Percentiles rank a stretch among this genome's conserved stretches.
These are phyloP conservation scores for Carex pumila DNA, from an alignment of 176 grass and related monocot genomes.

Conservation along the genomic window DNA sequence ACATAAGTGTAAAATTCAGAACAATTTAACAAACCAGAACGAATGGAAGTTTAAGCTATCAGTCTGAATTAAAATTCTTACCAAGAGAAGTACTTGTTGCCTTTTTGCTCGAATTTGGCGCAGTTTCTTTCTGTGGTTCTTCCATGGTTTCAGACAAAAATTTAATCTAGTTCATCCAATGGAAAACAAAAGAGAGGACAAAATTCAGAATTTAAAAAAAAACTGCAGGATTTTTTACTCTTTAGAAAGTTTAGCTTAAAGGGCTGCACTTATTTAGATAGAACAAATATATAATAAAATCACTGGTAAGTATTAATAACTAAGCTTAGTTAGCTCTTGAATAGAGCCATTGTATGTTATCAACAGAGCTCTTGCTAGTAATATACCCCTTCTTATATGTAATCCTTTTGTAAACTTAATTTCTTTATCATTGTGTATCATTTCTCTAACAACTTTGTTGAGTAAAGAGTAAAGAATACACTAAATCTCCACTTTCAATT, in stretches of 20 bases:
- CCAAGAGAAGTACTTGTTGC: slow-evolving; percentile 49
- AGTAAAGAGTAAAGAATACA: background rate
- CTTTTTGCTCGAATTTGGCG: slow-evolving; percentile 32
- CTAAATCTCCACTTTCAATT: background rate
- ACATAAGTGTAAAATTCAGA: background rate
- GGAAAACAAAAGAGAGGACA: slow-evolving; percentile 14
- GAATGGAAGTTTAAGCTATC: background rate
- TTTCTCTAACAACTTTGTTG: too few species aligned
- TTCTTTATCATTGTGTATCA: too few species aligned
- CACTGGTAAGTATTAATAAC: background rate
- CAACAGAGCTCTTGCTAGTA: too few species aligned
- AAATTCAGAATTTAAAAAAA: slow-evolving; percentile 16
- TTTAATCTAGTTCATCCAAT: slow-evolving; percentile 21
- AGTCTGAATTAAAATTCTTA: slow-evolving; percentile 28
- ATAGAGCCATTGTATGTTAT: background rate
- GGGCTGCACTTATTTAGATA: background rate
- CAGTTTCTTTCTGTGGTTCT: slow-evolving; percentile 53
- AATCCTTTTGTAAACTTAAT: too few species aligned
- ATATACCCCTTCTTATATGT: too few species aligned
- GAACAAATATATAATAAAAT: background rate
- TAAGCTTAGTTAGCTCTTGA: background rate
- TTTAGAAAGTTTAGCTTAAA: background rate
- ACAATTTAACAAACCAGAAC: background rate
- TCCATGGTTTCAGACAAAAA: slow-evolving; percentile 41
- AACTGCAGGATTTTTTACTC: background rate